Base-by-base conservation (phyloP, 768 basidiomycete genomes). In the Macrolepiota fuliginosa region DNA sequence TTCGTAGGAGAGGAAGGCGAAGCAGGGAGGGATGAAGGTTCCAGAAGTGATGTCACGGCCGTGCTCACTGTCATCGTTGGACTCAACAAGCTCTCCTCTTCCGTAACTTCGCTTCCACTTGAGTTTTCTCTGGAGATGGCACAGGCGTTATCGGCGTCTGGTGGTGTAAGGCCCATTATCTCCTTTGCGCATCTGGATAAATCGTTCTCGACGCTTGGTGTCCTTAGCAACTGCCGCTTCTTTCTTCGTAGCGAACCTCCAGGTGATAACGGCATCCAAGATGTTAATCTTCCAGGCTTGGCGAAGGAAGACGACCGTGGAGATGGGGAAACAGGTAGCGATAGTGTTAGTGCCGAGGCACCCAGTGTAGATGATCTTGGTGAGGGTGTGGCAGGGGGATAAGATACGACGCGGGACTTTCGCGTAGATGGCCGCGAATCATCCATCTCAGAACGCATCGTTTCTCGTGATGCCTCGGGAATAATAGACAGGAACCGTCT, bases 201-300 rank as follows among this genome's bases (percentile, higher is more conserved):
- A 63, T 75, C 73, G 15, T 72, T 71, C 68, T 77, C 75, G 24
- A 74, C 70, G 63, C 75, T 78, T 39, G 76, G 73, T 19, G 74
- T 75, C 40, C 75, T 74, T 55, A 77, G 67, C 25, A 77, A 62
- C 53, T 68, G 68, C 35, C 73, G 64, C 46, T 70, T 68, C 36
- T 68, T 69, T 32, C 73, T 67, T 25, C 73, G 68, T 9, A 77
- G 67, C 13, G 75, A 73, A 35, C 50, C 52, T 54, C 46, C 62
- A 37, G 45, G 64, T 40, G 45, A 49, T 58, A 39, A 51, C 7
- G 39, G 51, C 37, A 37, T 29, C 53, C 19, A 54, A 17, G n/a
- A 37, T 39, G 37, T 49, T 17, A 52, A 47, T 47, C 42, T 40
- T 17, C 22, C 32, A 32, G 60, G 54, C 35, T 45, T 54, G 29